Conservation (phyloP, 2,329 filamentous ascomycete species). For the Venturiaceae sp. region DNA sequence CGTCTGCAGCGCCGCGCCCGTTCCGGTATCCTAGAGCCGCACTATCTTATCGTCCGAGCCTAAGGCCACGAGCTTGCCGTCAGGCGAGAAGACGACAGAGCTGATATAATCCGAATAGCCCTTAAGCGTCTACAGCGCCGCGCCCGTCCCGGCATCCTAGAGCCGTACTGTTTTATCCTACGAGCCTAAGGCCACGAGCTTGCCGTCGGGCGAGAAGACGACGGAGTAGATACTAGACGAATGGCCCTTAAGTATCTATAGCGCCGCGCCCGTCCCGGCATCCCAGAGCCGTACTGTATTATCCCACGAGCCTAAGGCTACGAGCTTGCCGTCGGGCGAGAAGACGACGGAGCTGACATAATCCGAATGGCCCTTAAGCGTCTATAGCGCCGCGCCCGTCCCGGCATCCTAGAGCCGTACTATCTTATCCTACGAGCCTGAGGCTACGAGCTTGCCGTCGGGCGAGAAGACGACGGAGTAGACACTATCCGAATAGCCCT, state of each 20-base stretch:
- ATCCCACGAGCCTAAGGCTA: constrained; percentile 11
- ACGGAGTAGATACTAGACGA: not conserved
- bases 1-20: not conserved
- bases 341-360: constrained; percentile 6
- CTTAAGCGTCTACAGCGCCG: constrained; percentile 11
- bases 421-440: constrained; percentile 9
- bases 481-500: constrained; percentile 6
- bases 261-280: constrained; percentile 2
- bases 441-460: constrained; percentile 9
- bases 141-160: constrained; percentile 9
- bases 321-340: constrained; percentile 7
- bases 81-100: constrained; percentile 9
- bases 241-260: constrained; percentile 9
- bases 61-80: constrained; percentile 9
- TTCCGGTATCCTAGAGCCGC: constrained; percentile 5
- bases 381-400: constrained; percentile 7
- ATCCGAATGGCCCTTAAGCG: constrained; percentile 12
- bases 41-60: constrained; percentile 10
- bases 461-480: constrained; percentile 9
- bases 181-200: constrained; percentile 9
- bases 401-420: constrained; percentile 9
- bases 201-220: constrained; percentile 10
- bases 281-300: constrained; percentile 10
- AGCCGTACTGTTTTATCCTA: constrained; percentile 9
- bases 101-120: constrained; percentile 3